Evolutionary conservation across 345 rosid genomes (phyloP), one percentile per base, ranked within the genome.

Genomic region (Brassica juncea): DNA sequence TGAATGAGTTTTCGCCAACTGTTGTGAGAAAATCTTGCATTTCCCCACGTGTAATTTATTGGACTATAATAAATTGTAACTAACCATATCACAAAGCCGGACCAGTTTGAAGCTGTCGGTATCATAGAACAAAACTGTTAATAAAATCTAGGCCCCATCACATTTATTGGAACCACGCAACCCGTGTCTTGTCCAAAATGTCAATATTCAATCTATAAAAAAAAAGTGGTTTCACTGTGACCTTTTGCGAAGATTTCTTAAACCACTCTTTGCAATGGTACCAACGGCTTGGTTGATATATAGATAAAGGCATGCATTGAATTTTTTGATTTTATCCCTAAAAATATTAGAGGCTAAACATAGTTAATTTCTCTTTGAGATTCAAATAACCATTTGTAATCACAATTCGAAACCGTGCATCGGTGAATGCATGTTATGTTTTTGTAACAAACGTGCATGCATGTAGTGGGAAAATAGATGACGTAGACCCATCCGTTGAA

Each of bases 91-190:
- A 44, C 57, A 25, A 63, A 70, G 31, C 11, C 21, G 14, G 75
- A 39, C 75, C 52, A 25, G 21, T 34, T 21, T 21, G 37, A 15
- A 44, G 35, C 64, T 30, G 75, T 77, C 30, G 30, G 34, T 9
- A 47, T 60, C 79, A 68, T 16, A 28, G 35, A 14, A 44, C 6
- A 47, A 7, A 8, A 34, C 54, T 42, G 80, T 61, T 6, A 0
- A 31, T 8, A 54, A 44, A 44, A 60, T 60, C 39, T 62, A 77
- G 76, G 71, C 5, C 81, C 55, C 71, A 71, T 77, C 54, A 34
- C 76, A 64, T 63, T 54, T 64, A 77, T 37, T 71, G 76, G 4
- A 63, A 15, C 19, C 81, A 35, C 70, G 11, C 57, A 52, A 32
- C 75, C n/a, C 64, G 65, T 71, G 44, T 32, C 27, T 3, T 68